Base-by-base conservation (phyloP, 23 red algal species). In the Cyanidiococcus yangmingshanensis region DNA sequence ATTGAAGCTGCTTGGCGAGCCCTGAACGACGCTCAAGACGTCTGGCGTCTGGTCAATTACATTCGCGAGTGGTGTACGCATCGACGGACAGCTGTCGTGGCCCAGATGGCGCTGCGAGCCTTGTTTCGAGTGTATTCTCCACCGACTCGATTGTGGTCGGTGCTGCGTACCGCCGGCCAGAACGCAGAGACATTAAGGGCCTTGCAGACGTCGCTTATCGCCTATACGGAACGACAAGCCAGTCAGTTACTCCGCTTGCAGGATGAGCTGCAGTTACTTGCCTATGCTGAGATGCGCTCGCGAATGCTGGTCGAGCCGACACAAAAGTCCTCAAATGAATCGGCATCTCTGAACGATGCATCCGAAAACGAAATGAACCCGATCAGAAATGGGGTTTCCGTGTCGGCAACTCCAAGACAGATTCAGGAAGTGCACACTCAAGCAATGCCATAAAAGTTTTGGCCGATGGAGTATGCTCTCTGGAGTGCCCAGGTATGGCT, bases 21-120 rank as follows among this genome's bases (percentile, higher is more conserved):
- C 12, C 21, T 54, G 45, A 7, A 54, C 45, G 45, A 54, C 12
- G 12, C 45, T 21, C 21, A 7, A 7, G 45, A 54, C 12, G 21
- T 71, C 3, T 7, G 63, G 7, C 63, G 63, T 71, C 63, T 71
- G 7, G 16, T 71, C n/a, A 7, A 71, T 12, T 71, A 71, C 32
- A 29, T 30, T 25, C 32, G 63, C 63, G 63, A 71, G 63, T 71
- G 63, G 63, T 32, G 32, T 30, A 29, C 63, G 63, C 63, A 71
- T 3, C n/a, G n/a, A 7, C 63, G 63, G 7, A 71, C 63, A 29
- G 63, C 63, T 7, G 7, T 35, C n/a, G 27, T 30, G 32, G 63
- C 12, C 7, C 63, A 71, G 7, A 7, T 25, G 63, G 12, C 32
- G 63, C 32, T 71, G 63, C 63, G 63, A 25, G 63, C 63, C 21